A percentile compares a stretch with the other conserved stretches of the same genome.
These are phyloP conservation scores for Penicillium sp. DNA, from an alignment of 2,329 filamentous ascomycete species.

Conservation along the genomic window DNA sequence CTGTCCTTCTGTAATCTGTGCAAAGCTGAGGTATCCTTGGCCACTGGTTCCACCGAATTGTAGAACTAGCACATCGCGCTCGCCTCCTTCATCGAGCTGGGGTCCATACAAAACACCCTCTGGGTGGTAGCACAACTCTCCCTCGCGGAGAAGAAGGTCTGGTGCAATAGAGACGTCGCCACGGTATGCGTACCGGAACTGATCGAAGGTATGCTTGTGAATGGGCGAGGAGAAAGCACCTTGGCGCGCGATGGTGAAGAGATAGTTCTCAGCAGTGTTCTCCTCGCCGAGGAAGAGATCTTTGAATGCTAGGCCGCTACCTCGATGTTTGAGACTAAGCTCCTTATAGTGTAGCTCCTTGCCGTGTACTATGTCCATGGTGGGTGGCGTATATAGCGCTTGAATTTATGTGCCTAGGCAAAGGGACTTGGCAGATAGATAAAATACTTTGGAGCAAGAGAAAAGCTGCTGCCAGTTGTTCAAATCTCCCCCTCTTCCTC, in stretches of 20 bases:
- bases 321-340: constrained; percentile 16
- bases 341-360: constrained; percentile 11
- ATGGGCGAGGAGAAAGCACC: constrained; percentile 19
- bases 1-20: constrained; percentile 4
- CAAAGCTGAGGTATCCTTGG: constrained; percentile 14
- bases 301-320: constrained; percentile 14
- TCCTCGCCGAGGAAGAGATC: constrained; percentile 11
- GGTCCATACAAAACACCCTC: constrained; percentile 22
- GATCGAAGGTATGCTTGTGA: constrained; percentile 24
- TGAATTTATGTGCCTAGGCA: no score
- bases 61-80: constrained; percentile 15
- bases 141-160: constrained; percentile 8
- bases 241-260: constrained; percentile 14
- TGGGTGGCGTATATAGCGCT: not conserved
- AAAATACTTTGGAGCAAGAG: no score
- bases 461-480: no score
- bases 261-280: constrained; percentile 14
- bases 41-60: constrained; percentile 21
- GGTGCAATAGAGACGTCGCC: constrained; percentile 12
- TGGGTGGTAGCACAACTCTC: constrained; percentile 24
- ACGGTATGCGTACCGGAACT: constrained; percentile 18
- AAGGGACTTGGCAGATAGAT: no score
- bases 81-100: constrained; percentile 12
- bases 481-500: no score
- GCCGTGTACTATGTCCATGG: constrained; percentile 17